These are phyloP conservation scores for Russula compacta DNA, from an alignment of 768 basidiomycete genomes.

Conservation along the genomic window DNA sequence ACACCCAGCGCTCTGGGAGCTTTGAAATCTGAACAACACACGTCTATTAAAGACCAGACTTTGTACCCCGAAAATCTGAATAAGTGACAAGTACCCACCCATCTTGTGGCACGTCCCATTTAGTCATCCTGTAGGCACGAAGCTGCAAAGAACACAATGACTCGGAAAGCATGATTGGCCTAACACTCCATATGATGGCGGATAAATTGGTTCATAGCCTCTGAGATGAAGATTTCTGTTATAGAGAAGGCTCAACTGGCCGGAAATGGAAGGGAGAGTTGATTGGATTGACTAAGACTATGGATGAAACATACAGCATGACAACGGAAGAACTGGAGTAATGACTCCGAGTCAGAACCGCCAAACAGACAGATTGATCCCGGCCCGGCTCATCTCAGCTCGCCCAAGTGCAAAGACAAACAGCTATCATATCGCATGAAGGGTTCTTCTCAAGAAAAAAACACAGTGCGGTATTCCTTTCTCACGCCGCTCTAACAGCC, in stretches of 20 bases:
- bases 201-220: not conserved
- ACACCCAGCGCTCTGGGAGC: constrained; percentile 75
- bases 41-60: not conserved
- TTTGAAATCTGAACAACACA: constrained; percentile 30
- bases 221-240: not conserved
- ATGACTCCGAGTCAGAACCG: not conserved
- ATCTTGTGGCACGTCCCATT: not conserved
- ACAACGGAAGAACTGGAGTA: not conserved
- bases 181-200: too few relatives aligned
- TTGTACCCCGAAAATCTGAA: not conserved
- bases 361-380: too few relatives aligned
- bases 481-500: too few relatives aligned
- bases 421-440: too few relatives aligned
- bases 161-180: too few relatives aligned
- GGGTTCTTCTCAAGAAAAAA: too few relatives aligned
- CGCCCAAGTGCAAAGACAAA: too few relatives aligned
- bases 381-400: too few relatives aligned
- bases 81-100: not conserved
- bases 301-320: not conserved
- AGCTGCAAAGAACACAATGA: not conserved
- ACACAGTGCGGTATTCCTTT: too few relatives aligned
- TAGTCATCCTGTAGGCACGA: not conserved
- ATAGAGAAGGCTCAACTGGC: not conserved
- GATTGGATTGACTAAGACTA: not conserved
- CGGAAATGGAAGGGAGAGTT: not conserved